A percentile compares a stretch with the other conserved stretches of the same genome.
phyloP scores from a whole-genome alignment of 352 stramenopile genomes.

The Phytophthora citrophthora region DNA sequence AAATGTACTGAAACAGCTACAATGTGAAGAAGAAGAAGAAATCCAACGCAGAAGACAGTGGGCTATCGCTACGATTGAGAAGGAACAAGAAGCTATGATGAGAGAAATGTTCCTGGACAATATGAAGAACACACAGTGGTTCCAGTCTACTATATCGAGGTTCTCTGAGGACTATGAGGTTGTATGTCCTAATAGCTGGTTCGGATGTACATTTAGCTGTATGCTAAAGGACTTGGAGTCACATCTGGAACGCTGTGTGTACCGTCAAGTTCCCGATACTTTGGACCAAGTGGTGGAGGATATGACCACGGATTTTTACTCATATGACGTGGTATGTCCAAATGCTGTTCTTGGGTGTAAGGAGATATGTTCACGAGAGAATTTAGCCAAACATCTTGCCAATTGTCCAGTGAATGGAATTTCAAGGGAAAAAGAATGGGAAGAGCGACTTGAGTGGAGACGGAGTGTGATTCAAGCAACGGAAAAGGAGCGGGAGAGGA shows the following conservation, averaged over 20 bases:
- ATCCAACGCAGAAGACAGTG: constrained; percentile 66
- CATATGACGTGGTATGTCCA: constrained; percentile 86
- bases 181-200: constrained; percentile 87
- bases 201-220: constrained; percentile 86
- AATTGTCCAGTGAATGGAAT: constrained; percentile 75
- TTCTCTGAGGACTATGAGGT: constrained; percentile 86
- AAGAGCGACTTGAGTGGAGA: constrained; percentile 73
- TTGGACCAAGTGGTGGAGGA: constrained; percentile 71
- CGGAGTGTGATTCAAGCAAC: constrained; percentile 75
- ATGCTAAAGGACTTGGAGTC: constrained; percentile 82
- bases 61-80: constrained; percentile 83
- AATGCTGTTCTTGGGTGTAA: constrained; percentile 84
- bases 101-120: constrained; percentile 86
- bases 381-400: constrained; percentile 66
- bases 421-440: constrained; percentile 78
- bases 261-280: constrained; percentile 79
- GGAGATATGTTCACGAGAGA: constrained; percentile 78
- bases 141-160: constrained; percentile 83
- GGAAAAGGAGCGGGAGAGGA: constrained; percentile 71
- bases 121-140: constrained; percentile 92
- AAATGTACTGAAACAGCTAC: constrained; percentile 69
- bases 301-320: constrained; percentile 67
- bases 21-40: constrained; percentile 80
- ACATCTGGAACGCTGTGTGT: constrained; percentile 72
- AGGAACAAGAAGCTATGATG: constrained; percentile 84